Base-by-base conservation (phyloP, 257 asterid genomes). In the Ophiorrhiza pumila region DNA sequence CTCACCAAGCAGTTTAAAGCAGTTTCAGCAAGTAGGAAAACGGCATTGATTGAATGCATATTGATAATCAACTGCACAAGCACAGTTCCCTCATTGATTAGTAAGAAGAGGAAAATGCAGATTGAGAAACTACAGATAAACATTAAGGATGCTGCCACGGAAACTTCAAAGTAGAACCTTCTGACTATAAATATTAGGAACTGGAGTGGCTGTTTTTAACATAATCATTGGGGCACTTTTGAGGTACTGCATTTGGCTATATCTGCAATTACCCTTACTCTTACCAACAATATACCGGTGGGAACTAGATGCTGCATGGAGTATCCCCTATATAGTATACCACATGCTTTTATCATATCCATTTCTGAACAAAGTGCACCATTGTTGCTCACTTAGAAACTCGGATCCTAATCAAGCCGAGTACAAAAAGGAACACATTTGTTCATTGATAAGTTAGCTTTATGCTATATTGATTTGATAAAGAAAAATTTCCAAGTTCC, bases 21-120 rank as follows among this genome's bases (percentile, higher is more conserved):
- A 75, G 98, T 90, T 52, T 94, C 98, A 32, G 81, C 95, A 20
- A 91, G 94, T 71, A 94, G 87, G 75, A 94, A 88, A 39, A 94
- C 83, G 11, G 89, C 96, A 78, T 94, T 94, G 78, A 91, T 79
- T 20, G 96, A 85, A 75, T 94, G 98, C 98, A 94, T 94, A 83
- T 86, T 90, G 75, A 94, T 85, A 72, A 88, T 85, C 91, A 92
- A 83, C 98, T 94, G 95, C 85, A 83, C 64, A 6, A 68, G 15
- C 68, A 18, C 71, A 69, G 73, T 69, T 52, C 50, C 13, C 15
- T 9, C 35, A 50, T 11, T 34, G 32, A 64, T 23, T 9, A 25
- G 23, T 4, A 18, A 45, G 50, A 45, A 42, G 7, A 14, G 34
- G 31, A 41, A 31, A 47, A 22, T 12, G 42, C 2, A 46, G 42